Base-by-base conservation (phyloP, 2,329 filamentous ascomycete genomes). In the Fusarium tanahbumbuense region DNA sequence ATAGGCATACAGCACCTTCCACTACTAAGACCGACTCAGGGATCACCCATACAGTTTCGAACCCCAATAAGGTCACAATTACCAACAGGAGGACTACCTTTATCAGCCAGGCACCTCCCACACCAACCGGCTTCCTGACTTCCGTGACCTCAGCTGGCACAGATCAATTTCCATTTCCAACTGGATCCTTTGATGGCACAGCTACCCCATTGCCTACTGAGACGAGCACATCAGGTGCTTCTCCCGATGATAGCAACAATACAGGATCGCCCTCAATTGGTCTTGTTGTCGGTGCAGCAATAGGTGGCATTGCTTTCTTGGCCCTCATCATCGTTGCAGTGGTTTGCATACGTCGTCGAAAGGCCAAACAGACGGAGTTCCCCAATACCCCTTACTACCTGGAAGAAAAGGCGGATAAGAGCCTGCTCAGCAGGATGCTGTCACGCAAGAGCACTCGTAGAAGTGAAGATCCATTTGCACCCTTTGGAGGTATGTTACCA, bases 401-500 rank as follows among this genome's bases (percentile, higher is more conserved):
- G 13, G 76, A 73, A 12, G 77, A 79, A 25, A 78, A 81, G 56
- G 68, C 73, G 22, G 59, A 64, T 18, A 67, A 59, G 40, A 34
- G 47, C 34, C 37, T 58, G n/a, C 67, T 67, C 28, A 70, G 69
- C n/a, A 61, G 67, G 25, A 64, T 75, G 50, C 75, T 75, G 34
- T 62, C 74, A 23, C 75, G 78, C 34, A 75, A 74, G 12, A 75
- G 73, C 10, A 76, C 63, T 18, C 73, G 73, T 40, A 71, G 62
- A 37, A 71, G 63, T 59, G 58, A 65, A 45, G 81, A 83, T 54
- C 78, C 82, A 4, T 83, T 84, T 72, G 81, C 80, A 3, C 78
- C 81, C 13, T 84, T 84, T 76, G 82, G 83, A 78, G 83, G 83
- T 84, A 72, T 73, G 77, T 64, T 40, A 54, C 32, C 42, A 30